Evolutionary conservation across 31 red algal species (phyloP), one percentile per base, ranked within the genome.

Genomic region (Pterothamnion heteromorphum): DNA sequence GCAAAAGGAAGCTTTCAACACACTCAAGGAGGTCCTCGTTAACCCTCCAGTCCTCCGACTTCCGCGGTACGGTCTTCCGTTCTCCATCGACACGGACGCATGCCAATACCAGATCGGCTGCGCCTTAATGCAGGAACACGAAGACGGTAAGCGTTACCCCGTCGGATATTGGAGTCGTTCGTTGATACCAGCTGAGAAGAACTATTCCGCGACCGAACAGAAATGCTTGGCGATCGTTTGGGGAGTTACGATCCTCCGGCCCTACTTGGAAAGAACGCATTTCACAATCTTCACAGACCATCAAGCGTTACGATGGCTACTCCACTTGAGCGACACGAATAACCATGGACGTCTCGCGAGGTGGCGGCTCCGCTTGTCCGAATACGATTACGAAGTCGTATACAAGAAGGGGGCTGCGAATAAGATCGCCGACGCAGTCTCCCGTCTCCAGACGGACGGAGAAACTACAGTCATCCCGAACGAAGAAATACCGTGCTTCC

Each of bases 371-470:
- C 35, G 92, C 21, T 74, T 94, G 0, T 80, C 89, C 44, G 87
- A 94, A 83, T 91, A 76, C 57, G 76, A 91, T n/a, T 91, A 84
- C 44, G 51, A 74, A 31, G 89, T 92, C 1, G 41, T 28, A 23
- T 91, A 90, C 74, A 94, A 91, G 78, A 84, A 90, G 1, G 93
- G 89, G 26, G 84, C 26, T 9, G n/a, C 35, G 33, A 90, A 94
- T 36, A 41, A 28, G 3, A n/a, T 41, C 14, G 89, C 89, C 0
- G 93, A 94, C 36, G 87, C 74, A 4, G 1, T 91, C 28, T 94
- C 93, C 14, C 93, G 93, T 3, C 9, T 91, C 18, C 74, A 22
- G 20, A 31, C 81, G 1, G 57, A 44, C 2, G 31, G 57, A 2
- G 36, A 80, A 3, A 43, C 89, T 1, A 21, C 51, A 0, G 26